Evolutionary conservation across 2,329 filamentous ascomycete species (phyloP).

Genomic region (Penicillium sp.): DNA sequence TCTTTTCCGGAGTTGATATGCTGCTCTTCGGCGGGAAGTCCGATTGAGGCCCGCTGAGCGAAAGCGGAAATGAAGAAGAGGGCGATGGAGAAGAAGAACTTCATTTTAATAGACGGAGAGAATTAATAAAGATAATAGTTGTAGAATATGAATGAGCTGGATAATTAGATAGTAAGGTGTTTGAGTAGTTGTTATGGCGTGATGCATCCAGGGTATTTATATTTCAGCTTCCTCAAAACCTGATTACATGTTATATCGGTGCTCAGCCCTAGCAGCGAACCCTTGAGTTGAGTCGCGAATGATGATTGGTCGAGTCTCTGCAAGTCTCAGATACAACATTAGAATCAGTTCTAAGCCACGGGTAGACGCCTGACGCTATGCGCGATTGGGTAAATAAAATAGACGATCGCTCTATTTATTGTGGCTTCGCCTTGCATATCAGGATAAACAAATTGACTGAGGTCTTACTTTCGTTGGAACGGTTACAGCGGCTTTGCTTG

Average conservation of each 20-base stretch:
- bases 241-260: neutral
- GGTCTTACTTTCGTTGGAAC: neutral
- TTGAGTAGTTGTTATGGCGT: too few relatives aligned
- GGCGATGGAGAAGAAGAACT: constrained; percentile 19
- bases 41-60: constrained; percentile 29
- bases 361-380: constrained; percentile 1
- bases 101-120: constrained; percentile 20
- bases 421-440: constrained; percentile 3
- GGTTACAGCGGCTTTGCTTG: neutral
- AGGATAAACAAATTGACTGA: neutral
- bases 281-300: neutral
- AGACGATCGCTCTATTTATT: neutral
- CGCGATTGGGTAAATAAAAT: neutral
- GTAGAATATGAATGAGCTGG: neutral
- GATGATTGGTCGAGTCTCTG: neutral
- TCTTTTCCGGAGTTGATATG: constrained; percentile 22
- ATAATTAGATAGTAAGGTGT: neutral
- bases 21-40: constrained; percentile 22
- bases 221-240: neutral
- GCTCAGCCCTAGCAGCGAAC: neutral
- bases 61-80: constrained; percentile 25
- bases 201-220: neutral
- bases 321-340: neutral
- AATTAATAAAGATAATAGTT: neutral
- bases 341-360: neutral